phyloP scores from a whole-genome alignment of 768 basidiomycete species.

The Cyclocybe cylindracea region DNA sequence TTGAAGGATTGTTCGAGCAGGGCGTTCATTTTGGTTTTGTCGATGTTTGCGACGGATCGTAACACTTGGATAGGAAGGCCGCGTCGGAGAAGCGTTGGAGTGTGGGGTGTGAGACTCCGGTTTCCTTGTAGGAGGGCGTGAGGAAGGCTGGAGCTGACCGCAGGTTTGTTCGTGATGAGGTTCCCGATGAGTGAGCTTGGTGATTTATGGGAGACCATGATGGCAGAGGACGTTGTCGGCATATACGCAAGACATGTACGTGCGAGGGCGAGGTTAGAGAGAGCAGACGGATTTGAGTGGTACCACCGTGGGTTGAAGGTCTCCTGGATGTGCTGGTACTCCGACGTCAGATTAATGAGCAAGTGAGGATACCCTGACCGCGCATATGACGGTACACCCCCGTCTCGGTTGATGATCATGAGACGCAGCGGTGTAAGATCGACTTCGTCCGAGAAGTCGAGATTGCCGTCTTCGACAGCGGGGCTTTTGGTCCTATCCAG shows the following conservation, averaged over 20 bases:
- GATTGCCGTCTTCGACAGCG: conserved; percentile 33
- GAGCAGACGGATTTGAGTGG: conserved; percentile 76
- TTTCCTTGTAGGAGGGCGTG: conserved; percentile 90
- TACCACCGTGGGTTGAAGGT: conserved; percentile 84
- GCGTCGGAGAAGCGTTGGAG: conserved; percentile 89
- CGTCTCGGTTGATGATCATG: conserved; percentile 97
- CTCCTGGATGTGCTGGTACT: conserved; percentile 79
- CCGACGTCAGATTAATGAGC: conserved; percentile 89
- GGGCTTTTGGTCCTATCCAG: conserved; percentile 25
- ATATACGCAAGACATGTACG: conserved; percentile 87
- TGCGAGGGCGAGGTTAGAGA: conserved; percentile 84
- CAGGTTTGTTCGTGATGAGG: conserved; percentile 97
- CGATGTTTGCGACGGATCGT: conserved; percentile 67
- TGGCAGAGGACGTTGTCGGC: conserved; percentile 90
- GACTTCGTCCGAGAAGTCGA: conserved; percentile 48
- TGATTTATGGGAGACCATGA: conserved; percentile 97
- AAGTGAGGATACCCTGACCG: conserved; percentile 94
- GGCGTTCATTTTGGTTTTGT: conserved; percentile 71
- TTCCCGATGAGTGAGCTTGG: conserved; percentile 95
- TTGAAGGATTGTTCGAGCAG: conserved; percentile 89
- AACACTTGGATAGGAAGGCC: conserved; percentile 87
- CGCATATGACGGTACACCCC: conserved; percentile 97
- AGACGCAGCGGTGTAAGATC: conserved; percentile 93
- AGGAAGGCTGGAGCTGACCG: conserved; percentile 92
- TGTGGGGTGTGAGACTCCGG: conserved; percentile 82